Base-by-base conservation (phyloP, 495 filamentous ascomycete genomes). In the Hapsidospora chrysogenum region DNA sequence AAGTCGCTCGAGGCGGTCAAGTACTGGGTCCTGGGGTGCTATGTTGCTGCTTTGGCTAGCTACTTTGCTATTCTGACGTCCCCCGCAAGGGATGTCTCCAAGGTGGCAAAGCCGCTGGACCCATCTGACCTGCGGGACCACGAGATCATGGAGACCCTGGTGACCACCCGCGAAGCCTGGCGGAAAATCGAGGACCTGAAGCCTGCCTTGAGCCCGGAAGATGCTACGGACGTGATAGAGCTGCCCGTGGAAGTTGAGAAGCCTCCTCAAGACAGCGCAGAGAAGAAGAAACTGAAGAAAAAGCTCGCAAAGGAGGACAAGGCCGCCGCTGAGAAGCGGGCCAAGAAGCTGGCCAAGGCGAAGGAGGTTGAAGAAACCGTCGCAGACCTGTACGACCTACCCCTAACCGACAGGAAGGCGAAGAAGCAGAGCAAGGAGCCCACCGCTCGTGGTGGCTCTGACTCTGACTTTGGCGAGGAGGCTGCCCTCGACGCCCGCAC, bases 11-110 rank as follows among this genome's bases (percentile, higher is more conserved):
- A 69, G n/a, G 64, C 82, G 4, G 54, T 81, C 32, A 85, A 89
- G 48, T 58, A 74, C 42, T 75, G 77, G 42, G 73, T 86, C 17
- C 53, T 92, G 17, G 76, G 77, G 19, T 75, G 84, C 30, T 94
- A 96, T 51, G 60, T 96, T 13, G 86, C 78, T 23, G 65, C 82
- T 0, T 62, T 96, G 46, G 74, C 78, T 38, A 84, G 94, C 74
- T 97, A 96, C 52, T 94, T 97, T 52, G 80, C 84, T 37, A 66
- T 96, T 27, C 59, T 96, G 18, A 78, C 83, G 17, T 92, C 83
- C 2, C 67, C 76, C 1, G 64, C 78, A 10, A 58, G 72, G 31
- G 65, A 69, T 11, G 58, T 62, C 25, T 58, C 63, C 11, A 54
- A 57, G 8, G 31, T 58, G n/a, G 53, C 70, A 10, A 63, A 76